Evolutionary conservation across 805 yeast genomes (phyloP).

Genomic region (Trichomonascus vanleenenianus): DNA sequence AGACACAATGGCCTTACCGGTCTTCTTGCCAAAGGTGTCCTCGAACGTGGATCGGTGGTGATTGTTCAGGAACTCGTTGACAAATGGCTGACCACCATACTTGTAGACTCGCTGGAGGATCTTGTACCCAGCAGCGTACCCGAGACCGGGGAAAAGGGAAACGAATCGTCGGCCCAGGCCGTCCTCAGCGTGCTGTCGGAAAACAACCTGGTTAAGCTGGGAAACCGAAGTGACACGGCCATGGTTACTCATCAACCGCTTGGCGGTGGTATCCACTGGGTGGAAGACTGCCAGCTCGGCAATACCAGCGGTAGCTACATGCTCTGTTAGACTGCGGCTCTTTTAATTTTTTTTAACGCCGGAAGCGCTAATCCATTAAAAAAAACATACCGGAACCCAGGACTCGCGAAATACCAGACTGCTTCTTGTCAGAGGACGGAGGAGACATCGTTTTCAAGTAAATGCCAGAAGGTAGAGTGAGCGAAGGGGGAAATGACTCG

Average conservation of each 20-base stretch:
- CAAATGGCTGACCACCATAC: conserved; percentile 99
- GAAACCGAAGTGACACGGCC: conserved; percentile 55
- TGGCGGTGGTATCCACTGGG: conserved; percentile 94
- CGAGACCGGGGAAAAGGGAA: conserved; percentile 94
- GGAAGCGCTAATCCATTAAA: too few species aligned
- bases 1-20: conserved; percentile 93
- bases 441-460: conserved; percentile 16
- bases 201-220: conserved; percentile 79
- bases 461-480: background rate
- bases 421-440: conserved; percentile 50
- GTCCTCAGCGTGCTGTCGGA: conserved; percentile 70
- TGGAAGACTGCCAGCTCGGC: conserved; percentile 95
- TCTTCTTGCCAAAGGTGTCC: conserved; percentile 76
- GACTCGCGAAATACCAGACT: conserved; percentile 83
- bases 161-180: conserved; percentile 63
- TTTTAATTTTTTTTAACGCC: background rate
- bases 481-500: background rate
- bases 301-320: conserved; percentile 90
- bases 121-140: conserved; percentile 96
- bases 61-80: conserved; percentile 78
- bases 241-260: conserved; percentile 88
- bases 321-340: background rate
- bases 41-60: conserved; percentile 70
- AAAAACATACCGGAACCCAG: conserved; percentile 62
- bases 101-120: conserved; percentile 95